phyloP scores from a whole-genome alignment of 116 monocot species.

The Zostera marina region DNA sequence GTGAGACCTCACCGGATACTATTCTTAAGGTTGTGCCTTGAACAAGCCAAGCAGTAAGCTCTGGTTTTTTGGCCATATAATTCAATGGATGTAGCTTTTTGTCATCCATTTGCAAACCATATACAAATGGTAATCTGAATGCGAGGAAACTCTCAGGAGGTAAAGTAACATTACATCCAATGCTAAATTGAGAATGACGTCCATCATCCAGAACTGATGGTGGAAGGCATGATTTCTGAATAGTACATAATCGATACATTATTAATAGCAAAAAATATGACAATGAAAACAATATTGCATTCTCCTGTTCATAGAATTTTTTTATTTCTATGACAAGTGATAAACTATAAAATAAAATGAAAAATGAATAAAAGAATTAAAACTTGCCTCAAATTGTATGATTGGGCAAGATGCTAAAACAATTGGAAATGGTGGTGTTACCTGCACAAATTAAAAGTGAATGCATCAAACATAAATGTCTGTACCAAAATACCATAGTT shows the following conservation, averaged over 20 bases:
- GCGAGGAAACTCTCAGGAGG: conserved; percentile 90
- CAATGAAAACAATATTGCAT: too few species aligned
- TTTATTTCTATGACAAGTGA: too few species aligned
- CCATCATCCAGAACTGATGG: conserved; percentile 23
- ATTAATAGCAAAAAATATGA: too few species aligned
- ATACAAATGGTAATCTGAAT: conserved; percentile 85
- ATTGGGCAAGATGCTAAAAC: conserved; percentile 69
- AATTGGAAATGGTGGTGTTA: conserved; percentile 80
- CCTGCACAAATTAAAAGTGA: conserved; percentile 28
- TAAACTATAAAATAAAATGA: too few species aligned
- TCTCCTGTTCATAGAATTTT: too few species aligned
- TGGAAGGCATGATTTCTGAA: conserved; percentile 65
- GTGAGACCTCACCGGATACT: conserved; percentile 25
- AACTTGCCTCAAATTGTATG: conserved; percentile 81
- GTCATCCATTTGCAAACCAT: conserved; percentile 52
- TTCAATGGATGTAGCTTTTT: conserved; percentile 48
- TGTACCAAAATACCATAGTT: too few species aligned
- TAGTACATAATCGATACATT: not conserved
- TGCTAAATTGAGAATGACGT: conserved; percentile 44
- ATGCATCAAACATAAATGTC: too few species aligned
- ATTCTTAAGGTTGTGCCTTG: conserved; percentile 73
- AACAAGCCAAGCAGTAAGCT: conserved; percentile 78
- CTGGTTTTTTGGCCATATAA: conserved; percentile 43
- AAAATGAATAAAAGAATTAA: not conserved
- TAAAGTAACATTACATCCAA: conserved; percentile 56